These are phyloP conservation scores for Macrolepiota fuliginosa DNA, from an alignment of 768 basidiomycete genomes.

Conservation along the genomic window DNA sequence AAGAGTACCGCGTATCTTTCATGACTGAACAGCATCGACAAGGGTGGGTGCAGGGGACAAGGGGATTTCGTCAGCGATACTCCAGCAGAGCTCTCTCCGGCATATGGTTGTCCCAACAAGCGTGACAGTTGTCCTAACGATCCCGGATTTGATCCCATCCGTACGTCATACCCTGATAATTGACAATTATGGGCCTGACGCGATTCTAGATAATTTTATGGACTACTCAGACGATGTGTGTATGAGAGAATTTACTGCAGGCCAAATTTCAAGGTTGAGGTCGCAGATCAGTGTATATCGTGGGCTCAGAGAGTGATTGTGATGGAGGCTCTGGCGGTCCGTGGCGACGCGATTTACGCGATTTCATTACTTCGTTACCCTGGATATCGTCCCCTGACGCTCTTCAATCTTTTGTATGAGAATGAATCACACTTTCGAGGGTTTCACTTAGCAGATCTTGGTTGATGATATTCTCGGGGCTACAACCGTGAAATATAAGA, in stretches of 20 bases:
- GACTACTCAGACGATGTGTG: slow-evolving; percentile 34
- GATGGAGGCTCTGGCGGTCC: too few species aligned
- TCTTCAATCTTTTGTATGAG: not conserved
- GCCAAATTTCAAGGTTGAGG: slow-evolving; percentile 19
- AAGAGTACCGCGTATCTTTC: not conserved
- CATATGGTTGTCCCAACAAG: slow-evolving; percentile 28
- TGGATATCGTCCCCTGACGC: not conserved
- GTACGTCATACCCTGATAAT: slow-evolving; percentile 15
- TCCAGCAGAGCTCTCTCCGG: slow-evolving; percentile 30
- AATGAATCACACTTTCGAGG: too few species aligned
- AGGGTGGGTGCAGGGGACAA: slow-evolving; percentile 33
- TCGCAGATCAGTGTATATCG: slow-evolving; percentile 9
- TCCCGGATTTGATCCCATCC: slow-evolving; percentile 33
- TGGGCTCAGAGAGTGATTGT: slow-evolving; percentile 7
- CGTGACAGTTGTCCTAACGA: slow-evolving; percentile 28
- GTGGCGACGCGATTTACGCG: too few species aligned
- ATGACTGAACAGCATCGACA: slow-evolving; percentile 31
- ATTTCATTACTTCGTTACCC: not conserved
- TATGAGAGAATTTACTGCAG: slow-evolving; percentile 32
- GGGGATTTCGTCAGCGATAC: slow-evolving; percentile 35
- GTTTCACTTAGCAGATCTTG: not conserved
- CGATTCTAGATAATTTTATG: slow-evolving; percentile 28
- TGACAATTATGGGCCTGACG: not conserved
- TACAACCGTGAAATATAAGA: not conserved
- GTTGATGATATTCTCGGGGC: not conserved